Evolutionary conservation across 2,329 filamentous ascomycete species (phyloP).

Genomic region (Ascochyta koolunga): DNA sequence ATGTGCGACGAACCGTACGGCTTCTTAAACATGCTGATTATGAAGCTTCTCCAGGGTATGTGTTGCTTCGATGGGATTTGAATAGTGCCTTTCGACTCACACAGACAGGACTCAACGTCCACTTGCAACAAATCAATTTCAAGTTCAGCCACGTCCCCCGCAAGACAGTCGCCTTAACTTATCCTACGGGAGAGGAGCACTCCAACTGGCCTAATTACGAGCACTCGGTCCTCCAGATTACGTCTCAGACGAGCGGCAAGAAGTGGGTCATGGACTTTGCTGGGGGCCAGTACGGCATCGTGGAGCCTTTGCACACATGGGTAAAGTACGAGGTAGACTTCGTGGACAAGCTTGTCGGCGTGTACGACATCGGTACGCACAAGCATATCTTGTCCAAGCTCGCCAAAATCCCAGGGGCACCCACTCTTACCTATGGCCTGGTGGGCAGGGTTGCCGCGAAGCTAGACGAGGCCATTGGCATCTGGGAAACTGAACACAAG

Average conservation of each 20-base stretch:
- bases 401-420: not conserved
- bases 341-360: not conserved
- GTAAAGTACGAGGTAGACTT: not conserved
- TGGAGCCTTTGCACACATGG: not conserved
- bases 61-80: not conserved
- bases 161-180: not conserved
- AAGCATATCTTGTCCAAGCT: not conserved
- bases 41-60: not conserved
- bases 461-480: not conserved
- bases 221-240: not conserved
- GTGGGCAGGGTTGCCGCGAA: not conserved
- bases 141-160: not conserved
- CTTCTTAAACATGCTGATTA: not conserved
- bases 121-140: not conserved
- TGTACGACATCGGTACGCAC: not conserved
- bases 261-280: not conserved
- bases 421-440: not conserved
- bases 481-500: not conserved
- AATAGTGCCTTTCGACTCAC: not conserved
- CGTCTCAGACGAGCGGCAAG: not conserved
- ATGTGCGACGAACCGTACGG: conserved; percentile 2
- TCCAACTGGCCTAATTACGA: not conserved
- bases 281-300: conserved; percentile 1
- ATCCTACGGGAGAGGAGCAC: not conserved
- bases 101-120: not conserved